A percentile compares a stretch with the other conserved stretches of the same genome.
These are phyloP conservation scores for Stevia rebaudiana DNA, from an alignment of 140 eudicot species.

Conservation along the genomic window DNA sequence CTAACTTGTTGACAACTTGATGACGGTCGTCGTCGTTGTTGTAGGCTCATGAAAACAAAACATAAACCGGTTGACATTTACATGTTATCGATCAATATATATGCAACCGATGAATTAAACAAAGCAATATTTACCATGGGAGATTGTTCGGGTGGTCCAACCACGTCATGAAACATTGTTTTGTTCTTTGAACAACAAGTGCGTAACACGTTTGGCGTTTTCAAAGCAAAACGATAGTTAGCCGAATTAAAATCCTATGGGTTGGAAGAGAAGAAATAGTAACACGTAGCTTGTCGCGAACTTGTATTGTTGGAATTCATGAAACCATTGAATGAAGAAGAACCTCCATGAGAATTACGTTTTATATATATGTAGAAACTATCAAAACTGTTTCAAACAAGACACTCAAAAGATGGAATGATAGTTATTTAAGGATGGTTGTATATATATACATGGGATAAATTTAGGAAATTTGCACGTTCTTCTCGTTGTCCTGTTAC, in stretches of 20 bases:
- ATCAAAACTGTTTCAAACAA: not conserved
- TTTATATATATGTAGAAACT: slow-evolving; percentile 9
- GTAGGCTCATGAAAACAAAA: not conserved
- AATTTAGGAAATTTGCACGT: slow-evolving; percentile 16
- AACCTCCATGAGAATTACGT: slow-evolving; percentile 11
- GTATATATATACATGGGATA: slow-evolving; percentile 8
- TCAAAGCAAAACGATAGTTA: not conserved
- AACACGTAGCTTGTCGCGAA: slow-evolving; percentile 13
- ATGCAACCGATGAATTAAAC: not conserved
- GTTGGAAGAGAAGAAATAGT: not conserved
- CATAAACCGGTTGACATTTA: not conserved
- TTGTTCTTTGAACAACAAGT: slow-evolving; percentile 10
- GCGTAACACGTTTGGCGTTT: slow-evolving; percentile 5
- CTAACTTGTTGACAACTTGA: not conserved
- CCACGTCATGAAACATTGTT: slow-evolving; percentile 37
- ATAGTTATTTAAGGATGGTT: not conserved
- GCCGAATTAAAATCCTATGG: slow-evolving; percentile 5
- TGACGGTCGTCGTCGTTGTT: slow-evolving; percentile 3
- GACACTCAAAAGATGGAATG: slow-evolving; percentile 8
- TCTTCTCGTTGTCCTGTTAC: slow-evolving; percentile 26
- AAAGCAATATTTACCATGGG: slow-evolving; percentile 32
- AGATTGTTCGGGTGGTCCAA: slow-evolving; percentile 42
- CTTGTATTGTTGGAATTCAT: slow-evolving; percentile 18
- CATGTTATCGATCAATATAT: not conserved
- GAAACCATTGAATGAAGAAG: slow-evolving; percentile 29